phyloP scores from a whole-genome alignment of 2,329 filamentous ascomycete species.

The Fusarium miscanthi region DNA sequence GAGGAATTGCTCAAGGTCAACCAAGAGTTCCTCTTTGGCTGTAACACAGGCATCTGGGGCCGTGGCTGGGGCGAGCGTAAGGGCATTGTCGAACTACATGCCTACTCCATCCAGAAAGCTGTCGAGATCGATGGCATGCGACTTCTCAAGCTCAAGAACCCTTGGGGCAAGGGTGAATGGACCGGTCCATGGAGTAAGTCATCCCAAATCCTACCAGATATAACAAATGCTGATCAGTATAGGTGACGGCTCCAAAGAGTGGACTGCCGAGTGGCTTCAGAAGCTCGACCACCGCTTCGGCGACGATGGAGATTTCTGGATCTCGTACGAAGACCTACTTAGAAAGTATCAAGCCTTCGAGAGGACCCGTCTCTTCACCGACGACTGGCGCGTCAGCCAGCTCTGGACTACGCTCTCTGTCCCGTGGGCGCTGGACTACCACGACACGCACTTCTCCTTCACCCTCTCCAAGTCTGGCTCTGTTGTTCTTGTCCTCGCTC shows the following conservation, averaged over 20 bases:
- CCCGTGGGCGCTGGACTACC: slow-evolving; percentile 67
- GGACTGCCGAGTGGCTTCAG: slow-evolving; percentile 82
- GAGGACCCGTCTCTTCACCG: slow-evolving; percentile 67
- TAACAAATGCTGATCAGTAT: slow-evolving; percentile 23
- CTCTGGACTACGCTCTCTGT: slow-evolving; percentile 63
- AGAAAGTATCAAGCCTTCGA: slow-evolving; percentile 68
- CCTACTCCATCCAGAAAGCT: slow-evolving; percentile 71
- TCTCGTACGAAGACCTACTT: slow-evolving; percentile 68
- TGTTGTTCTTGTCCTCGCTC: slow-evolving; percentile 66
- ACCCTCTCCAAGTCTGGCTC: slow-evolving; percentile 60
- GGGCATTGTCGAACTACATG: slow-evolving; percentile 68
- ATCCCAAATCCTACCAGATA: accelerated
- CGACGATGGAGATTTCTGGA: slow-evolving; percentile 77
- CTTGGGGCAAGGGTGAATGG: slow-evolving; percentile 86
- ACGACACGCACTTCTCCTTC: slow-evolving; percentile 64
- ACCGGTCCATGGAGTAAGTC: slow-evolving; percentile 76
- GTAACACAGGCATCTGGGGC: slow-evolving; percentile 59
- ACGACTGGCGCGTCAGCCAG: slow-evolving; percentile 63
- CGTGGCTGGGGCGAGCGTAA: slow-evolving; percentile 56
- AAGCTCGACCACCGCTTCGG: slow-evolving; percentile 80
- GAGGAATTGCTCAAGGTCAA: slow-evolving; percentile 83
- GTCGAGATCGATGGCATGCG: slow-evolving; percentile 67
- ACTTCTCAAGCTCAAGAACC: slow-evolving; percentile 76
- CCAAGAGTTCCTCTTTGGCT: slow-evolving; percentile 78
- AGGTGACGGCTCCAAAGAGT: slow-evolving; percentile 82